Base-by-base conservation (phyloP, 805 yeast genomes). In the Candida manassasensis region DNA sequence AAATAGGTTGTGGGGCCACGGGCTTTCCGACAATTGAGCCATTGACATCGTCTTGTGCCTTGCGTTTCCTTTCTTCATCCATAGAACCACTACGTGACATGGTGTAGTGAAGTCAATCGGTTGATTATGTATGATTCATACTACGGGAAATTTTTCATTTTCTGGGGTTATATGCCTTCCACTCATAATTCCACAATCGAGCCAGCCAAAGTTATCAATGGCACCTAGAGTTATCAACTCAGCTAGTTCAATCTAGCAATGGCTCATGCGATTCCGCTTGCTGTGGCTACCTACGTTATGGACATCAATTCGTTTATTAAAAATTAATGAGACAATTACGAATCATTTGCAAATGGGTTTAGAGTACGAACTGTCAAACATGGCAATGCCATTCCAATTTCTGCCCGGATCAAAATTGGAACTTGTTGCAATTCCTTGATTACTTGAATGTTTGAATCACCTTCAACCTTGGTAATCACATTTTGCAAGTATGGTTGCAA, bases 381-480 rank as follows among this genome's bases (percentile, higher is more conserved):
- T 12, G 98, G 98, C 36, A 90, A 69, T 2, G 96, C 90, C 89
- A 87, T 87, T 34, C 96, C 97, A 35, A 88, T 77, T 56, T 89
- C 97, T 0, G 96, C 87, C 50, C 96, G 72, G 44, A 93, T 68
- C 41, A 90, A 66, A 21, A 90, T 79, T 7, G 97, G 97, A 32
- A 90, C 82, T 48, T 78, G 81, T 33, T 73, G 73, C 50, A 89
- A 64, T 50, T 85, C 90, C 42, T 75, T 71, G 34, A 90, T 80
- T 51, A 85, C 95, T 65, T 93, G 97, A 32, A 93, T 74, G 50
- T 68, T 70, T 25, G 55, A 53, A 21, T 70, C 79, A 28, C 75
- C 80, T 38, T 84, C 90, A 21, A 67, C 64, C 44, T 84, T 70
- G 1, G 82, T 77, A 22, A 61, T 61, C 16, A 85, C 71, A 21